Base-by-base conservation (phyloP, 1,139 yeast species). In the Yamadazyma dushanensis region DNA sequence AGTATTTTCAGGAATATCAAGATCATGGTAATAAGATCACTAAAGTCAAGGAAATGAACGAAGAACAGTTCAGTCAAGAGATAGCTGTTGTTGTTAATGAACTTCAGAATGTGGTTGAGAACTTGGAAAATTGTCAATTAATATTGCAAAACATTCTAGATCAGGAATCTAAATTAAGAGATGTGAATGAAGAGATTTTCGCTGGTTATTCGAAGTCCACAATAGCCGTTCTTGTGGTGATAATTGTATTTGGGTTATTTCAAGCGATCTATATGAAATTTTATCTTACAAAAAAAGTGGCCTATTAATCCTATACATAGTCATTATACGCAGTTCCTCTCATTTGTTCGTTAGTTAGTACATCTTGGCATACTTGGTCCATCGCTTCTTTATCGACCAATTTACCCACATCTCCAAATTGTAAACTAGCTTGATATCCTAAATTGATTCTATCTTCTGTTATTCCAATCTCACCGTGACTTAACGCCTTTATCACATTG, bases 371-470 rank as follows among this genome's bases (percentile, higher is more conserved):
- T 23, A 90, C 70, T 7, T 75, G 64, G 39, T 79, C 83, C 80
- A 85, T 88, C 10, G 75, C 78, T 26, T 84, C 95, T 45, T 76
- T 79, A 43, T 81, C 89, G 21, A 87, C 78, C 53, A 92, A 66
- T 36, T 76, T 76, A 10, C 95, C 95, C 2, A 83, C 78, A 44
- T 80, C 78, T 8, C 79, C 77, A 54, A 80, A 86, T 4, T 82
- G 84, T 69, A 87, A 70, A 62, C 96, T 85, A 13, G 96, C 90
- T 54, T 92, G 97, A 58, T 90, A 92, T 0, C 94, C 95, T 55
- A 81, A 75, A 14, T 78, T 73, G 14, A 92, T 74, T 49, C 97
- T 68, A 41, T 79, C 78, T 45, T 88, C 96, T 29, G 88, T 87
- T 36, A 92, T 82, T 8, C 96, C 95, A 43, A 92, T 73, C 52